Conservation (phyloP, 2,329 filamentous ascomycete species). For the Fusarium sp. region DNA sequence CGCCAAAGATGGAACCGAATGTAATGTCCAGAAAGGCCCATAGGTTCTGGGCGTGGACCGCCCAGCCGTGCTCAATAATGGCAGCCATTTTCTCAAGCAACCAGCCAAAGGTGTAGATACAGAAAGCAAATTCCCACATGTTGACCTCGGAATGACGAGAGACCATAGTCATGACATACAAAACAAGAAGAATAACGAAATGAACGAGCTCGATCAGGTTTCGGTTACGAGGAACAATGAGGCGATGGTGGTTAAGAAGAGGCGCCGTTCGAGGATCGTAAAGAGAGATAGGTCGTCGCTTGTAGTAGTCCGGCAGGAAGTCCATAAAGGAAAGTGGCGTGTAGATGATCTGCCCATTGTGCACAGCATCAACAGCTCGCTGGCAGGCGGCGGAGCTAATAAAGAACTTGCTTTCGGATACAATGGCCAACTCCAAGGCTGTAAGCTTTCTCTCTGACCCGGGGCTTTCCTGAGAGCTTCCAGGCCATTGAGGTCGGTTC, state of each 20-base stretch:
- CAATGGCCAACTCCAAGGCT: conserved; percentile 76
- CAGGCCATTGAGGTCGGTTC: conserved; percentile 54
- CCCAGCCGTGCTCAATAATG: conserved; percentile 73
- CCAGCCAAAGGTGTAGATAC: conserved; percentile 74
- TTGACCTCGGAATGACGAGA: conserved; percentile 63
- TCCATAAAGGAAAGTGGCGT: conserved; percentile 77
- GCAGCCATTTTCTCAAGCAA: conserved; percentile 73
- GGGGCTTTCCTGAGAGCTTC: conserved; percentile 49
- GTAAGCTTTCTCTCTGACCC: conserved; percentile 68
- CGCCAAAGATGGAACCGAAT: conserved; percentile 70
- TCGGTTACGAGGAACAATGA: conserved; percentile 75
- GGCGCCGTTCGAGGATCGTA: conserved; percentile 75
- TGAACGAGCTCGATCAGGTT: conserved; percentile 74
- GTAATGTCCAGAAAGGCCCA: conserved; percentile 81
- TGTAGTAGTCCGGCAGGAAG: conserved; percentile 79
- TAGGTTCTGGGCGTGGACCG: conserved; percentile 78
- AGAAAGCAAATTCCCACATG: conserved; percentile 68
- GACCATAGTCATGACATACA: conserved; percentile 74
- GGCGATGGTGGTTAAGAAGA: conserved; percentile 75
- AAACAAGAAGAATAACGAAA: conserved; percentile 70
- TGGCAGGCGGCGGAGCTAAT: conserved; percentile 74
- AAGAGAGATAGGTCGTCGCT: conserved; percentile 74
- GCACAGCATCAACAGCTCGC: conserved; percentile 77
- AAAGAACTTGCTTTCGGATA: conserved; percentile 76
- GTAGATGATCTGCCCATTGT: conserved; percentile 75